phyloP scores from a whole-genome alignment of 192 early-diverging fungal genomes.

The Piromyces finnis region DNA sequence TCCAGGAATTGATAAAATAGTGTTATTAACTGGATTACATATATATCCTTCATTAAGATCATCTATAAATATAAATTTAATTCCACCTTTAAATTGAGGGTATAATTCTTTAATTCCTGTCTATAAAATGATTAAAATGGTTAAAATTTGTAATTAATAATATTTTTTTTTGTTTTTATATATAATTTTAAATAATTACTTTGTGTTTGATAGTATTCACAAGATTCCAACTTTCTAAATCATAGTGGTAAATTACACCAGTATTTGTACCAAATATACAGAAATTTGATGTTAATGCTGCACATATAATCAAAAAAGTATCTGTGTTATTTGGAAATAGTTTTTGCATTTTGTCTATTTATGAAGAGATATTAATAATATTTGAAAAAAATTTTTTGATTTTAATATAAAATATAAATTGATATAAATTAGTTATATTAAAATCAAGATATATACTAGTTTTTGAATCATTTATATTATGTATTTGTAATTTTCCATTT shows the following conservation, averaged over 20 bases:
- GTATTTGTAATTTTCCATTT: slow-evolving; percentile 17
- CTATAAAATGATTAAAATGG: no score
- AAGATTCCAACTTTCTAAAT: slow-evolving; percentile 16
- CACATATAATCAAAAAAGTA: slow-evolving; percentile 6
- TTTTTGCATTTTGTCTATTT: slow-evolving; percentile 3
- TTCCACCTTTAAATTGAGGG: slow-evolving; percentile 13
- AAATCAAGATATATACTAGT: background rate
- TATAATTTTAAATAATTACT: slow-evolving; percentile 3
- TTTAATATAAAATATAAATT: no score
- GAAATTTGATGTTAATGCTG: slow-evolving; percentile 12
- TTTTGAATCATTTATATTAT: slow-evolving; percentile 13
- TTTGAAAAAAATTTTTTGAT: no score
- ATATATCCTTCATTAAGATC: slow-evolving; percentile 15
- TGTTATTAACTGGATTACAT: slow-evolving; percentile 13
- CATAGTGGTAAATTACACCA: slow-evolving; percentile 12
- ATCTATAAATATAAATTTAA: slow-evolving; percentile 19
- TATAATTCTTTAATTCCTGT: slow-evolving; percentile 12
- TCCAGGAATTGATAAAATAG: slow-evolving; percentile 11
- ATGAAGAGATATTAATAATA: no score
- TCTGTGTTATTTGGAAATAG: slow-evolving; percentile 9
- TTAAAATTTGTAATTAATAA: no score
- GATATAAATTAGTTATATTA: no score
- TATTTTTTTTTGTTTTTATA: background rate
- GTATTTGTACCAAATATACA: slow-evolving; percentile 14
- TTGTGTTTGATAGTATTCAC: slow-evolving; percentile 20